Conservation (phyloP, 2,329 filamentous ascomycete species). For the Beauveria asiatica region DNA sequence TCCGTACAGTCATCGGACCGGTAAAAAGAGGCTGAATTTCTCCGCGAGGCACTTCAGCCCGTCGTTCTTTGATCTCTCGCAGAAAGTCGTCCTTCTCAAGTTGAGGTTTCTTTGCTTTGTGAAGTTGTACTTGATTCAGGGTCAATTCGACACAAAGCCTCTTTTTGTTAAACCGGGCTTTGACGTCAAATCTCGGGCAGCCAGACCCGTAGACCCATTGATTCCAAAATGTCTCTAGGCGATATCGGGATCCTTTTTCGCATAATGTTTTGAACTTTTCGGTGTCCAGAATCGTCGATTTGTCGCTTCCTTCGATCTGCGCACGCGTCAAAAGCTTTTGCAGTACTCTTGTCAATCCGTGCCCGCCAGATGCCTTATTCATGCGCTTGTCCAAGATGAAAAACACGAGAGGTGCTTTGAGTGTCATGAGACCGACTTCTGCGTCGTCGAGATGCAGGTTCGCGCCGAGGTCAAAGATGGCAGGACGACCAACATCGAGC, state of each 20-base stretch:
- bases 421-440: conserved; percentile 80
- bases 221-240: conserved; percentile 82
- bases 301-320: conserved; percentile 51
- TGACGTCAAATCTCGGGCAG: conserved; percentile 79
- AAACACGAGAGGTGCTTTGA: conserved; percentile 85
- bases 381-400: conserved; percentile 90
- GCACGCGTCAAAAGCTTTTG: conserved; percentile 79
- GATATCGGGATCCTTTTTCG: conserved; percentile 80
- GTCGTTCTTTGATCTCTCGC: conserved; percentile 73
- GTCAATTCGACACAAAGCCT: conserved; percentile 88
- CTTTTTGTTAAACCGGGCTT: conserved; percentile 95
- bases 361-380: conserved; percentile 72
- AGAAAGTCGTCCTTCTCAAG: conserved; percentile 71
- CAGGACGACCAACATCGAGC: conserved; percentile 72
- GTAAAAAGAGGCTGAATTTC: conserved; percentile 75
- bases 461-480: conserved; percentile 70
- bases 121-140: conserved; percentile 66
- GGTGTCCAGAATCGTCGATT: conserved; percentile 65
- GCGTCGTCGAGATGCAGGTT: conserved; percentile 71
- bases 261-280: conserved; percentile 74
- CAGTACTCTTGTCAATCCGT: conserved; percentile 78
- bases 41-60: conserved; percentile 58
- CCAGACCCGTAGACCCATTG: conserved; percentile 89
- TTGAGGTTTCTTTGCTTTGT: conserved; percentile 29
- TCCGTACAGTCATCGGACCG: conserved; percentile 93